These are phyloP conservation scores for Diaporthe caulivora DNA, from an alignment of 2,329 filamentous ascomycete species.

Conservation along the genomic window DNA sequence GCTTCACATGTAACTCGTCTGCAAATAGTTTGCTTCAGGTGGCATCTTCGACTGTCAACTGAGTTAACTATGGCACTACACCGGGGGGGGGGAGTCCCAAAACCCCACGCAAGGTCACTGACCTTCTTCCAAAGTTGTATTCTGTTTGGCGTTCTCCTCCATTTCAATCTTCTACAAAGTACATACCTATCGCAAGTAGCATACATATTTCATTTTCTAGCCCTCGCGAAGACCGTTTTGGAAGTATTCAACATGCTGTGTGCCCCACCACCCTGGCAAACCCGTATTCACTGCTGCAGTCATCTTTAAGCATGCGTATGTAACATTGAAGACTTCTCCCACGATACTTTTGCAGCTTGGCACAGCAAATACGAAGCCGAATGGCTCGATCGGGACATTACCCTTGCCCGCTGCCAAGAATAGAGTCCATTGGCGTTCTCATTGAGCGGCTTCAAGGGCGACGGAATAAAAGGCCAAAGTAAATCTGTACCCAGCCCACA, in stretches of 20 bases:
- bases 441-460: background rate
- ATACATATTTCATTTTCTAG: too few relatives aligned
- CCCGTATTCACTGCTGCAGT: slow-evolving; percentile 19
- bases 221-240: background rate
- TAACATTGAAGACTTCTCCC: background rate
- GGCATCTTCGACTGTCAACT: too few relatives aligned
- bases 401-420: background rate
- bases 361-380: background rate
- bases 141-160: too few relatives aligned
- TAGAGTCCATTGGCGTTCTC: background rate
- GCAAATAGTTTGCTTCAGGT: too few relatives aligned
- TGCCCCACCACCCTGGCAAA: background rate
- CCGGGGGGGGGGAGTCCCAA: too few relatives aligned
- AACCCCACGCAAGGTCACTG: too few relatives aligned
- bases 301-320: slow-evolving; percentile 1
- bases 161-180: too few relatives aligned
- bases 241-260: background rate
- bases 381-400: background rate
- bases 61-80: too few relatives aligned
- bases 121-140: too few relatives aligned
- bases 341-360: background rate
- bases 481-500: background rate
- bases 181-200: too few relatives aligned
- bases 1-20: too few relatives aligned
- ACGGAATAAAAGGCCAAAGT: background rate